phyloP scores from a whole-genome alignment of 2,329 filamentous ascomycete species.

The Fusarium albidum region DNA sequence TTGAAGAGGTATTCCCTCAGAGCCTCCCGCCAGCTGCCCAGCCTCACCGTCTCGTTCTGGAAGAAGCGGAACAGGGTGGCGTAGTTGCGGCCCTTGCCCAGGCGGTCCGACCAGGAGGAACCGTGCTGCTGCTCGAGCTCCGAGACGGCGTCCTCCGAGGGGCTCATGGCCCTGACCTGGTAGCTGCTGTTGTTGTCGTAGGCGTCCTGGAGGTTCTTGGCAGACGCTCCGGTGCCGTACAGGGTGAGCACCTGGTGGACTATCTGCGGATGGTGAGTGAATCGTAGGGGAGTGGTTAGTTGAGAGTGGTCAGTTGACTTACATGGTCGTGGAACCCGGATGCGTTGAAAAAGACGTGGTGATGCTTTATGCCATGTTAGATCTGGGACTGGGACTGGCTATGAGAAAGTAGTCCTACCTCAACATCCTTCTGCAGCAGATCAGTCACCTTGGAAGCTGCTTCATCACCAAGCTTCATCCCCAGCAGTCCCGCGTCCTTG shows the following conservation, averaged over 20 bases:
- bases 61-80: constrained; percentile 81
- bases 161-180: constrained; percentile 63
- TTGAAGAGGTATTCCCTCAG: constrained; percentile 75
- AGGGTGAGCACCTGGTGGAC: constrained; percentile 79
- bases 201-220: constrained; percentile 65
- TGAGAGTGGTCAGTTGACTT: constrained; percentile 24
- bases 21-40: constrained; percentile 66
- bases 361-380: constrained; percentile 41
- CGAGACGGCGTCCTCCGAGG: constrained; percentile 59
- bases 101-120: constrained; percentile 61
- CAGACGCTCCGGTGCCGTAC: constrained; percentile 75
- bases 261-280: constrained; percentile 53
- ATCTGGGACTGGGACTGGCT: neutral
- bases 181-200: constrained; percentile 73
- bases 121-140: constrained; percentile 64
- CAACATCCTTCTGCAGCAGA: constrained; percentile 79
- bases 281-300: constrained; percentile 1
- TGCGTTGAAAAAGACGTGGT: constrained; percentile 84
- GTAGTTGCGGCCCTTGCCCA: constrained; percentile 72
- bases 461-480: constrained; percentile 58
- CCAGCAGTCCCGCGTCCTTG: constrained; percentile 60
- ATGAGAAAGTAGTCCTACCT: constrained; percentile 47
- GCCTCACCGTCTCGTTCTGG: constrained; percentile 72
- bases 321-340: constrained; percentile 84
- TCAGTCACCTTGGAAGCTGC: constrained; percentile 70